Percentiles rank a stretch among this genome's conserved stretches.
Conservation (phyloP, 805 yeast genomes). For the Nakazawaea holstii region DNA sequence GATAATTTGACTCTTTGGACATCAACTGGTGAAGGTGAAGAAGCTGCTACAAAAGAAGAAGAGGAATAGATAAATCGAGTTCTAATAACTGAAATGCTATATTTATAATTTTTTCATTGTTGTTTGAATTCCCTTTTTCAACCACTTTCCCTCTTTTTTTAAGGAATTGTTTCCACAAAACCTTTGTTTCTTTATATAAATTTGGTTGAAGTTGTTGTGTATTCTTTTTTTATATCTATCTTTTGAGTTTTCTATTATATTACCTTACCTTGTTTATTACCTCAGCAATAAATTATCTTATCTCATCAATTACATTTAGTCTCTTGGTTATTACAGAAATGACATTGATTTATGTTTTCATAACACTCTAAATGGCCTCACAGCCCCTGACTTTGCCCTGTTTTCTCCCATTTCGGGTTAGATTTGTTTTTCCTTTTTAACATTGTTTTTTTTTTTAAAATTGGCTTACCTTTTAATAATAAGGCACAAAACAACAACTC, state of each 20-base stretch:
- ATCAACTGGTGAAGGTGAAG: constrained; percentile 62
- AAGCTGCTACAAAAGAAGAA: constrained; percentile 26
- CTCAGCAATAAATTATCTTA: too few relatives aligned
- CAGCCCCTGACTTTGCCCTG: too few relatives aligned
- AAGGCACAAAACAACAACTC: too few relatives aligned
- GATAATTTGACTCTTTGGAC: constrained; percentile 99
- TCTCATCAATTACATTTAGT: too few relatives aligned
- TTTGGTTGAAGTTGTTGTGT: constrained; percentile 9
- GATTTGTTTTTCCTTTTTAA: too few relatives aligned
- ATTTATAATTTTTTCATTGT: constrained; percentile 14
- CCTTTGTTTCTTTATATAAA: constrained; percentile 9
- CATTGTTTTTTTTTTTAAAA: too few relatives aligned
- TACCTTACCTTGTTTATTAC: neutral
- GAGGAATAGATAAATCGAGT: constrained; percentile 22
- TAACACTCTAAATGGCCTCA: too few relatives aligned
- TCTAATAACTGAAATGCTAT: constrained; percentile 5
- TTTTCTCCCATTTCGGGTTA: too few relatives aligned
- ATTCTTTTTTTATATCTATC: constrained; percentile 6
- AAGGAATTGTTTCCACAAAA: neutral
- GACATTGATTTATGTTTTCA: too few relatives aligned
- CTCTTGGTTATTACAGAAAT: too few relatives aligned
- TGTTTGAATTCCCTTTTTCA: constrained; percentile 10
- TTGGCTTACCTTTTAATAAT: neutral
- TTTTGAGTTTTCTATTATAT: constrained; percentile 1
- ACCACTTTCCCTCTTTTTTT: constrained; percentile 4